Percentiles rank a stretch among this genome's conserved stretches.
Evolutionary conservation across 116 monocot genomes (phyloP).

Genomic region (Iris pallida): DNA sequence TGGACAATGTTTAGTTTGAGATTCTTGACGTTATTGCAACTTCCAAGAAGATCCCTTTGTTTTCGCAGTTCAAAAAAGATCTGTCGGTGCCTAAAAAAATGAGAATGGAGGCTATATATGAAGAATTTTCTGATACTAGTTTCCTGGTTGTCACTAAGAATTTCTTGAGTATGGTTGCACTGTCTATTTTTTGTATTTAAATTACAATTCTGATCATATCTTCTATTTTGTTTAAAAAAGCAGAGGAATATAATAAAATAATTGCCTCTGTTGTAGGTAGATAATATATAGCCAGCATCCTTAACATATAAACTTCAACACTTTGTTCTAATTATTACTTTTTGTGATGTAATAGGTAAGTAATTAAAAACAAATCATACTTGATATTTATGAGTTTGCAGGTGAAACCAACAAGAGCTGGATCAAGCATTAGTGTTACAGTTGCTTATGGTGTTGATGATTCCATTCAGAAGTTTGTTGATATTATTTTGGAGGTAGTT

Average conservation of each 20-base stretch:
- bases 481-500: conserved; percentile 61
- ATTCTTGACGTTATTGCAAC: conserved; percentile 59
- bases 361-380: conserved; percentile 8
- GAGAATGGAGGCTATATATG: conserved; percentile 68
- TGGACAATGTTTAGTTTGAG: conserved; percentile 89
- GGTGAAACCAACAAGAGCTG: conserved; percentile 85
- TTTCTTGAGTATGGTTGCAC: conserved; percentile 59
- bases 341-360: background rate
- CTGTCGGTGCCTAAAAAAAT: conserved; percentile 65
- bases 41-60: conserved; percentile 66
- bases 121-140: conserved; percentile 71
- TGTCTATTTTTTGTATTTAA: too few relatives aligned
- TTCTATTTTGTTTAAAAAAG: too few relatives aligned
- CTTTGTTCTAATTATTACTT: too few relatives aligned
- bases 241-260: too few relatives aligned
- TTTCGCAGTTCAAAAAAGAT: conserved; percentile 81
- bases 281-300: too few relatives aligned
- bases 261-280: too few relatives aligned
- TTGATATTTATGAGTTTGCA: conserved; percentile 16
- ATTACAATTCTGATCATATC: too few relatives aligned
- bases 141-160: conserved; percentile 85
- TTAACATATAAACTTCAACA: too few relatives aligned
- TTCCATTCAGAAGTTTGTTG: conserved; percentile 52
- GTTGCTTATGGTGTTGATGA: conserved; percentile 85
- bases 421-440: conserved; percentile 88